Conservation (phyloP, 768 basidiomycete species). For the Boletus sp. region DNA sequence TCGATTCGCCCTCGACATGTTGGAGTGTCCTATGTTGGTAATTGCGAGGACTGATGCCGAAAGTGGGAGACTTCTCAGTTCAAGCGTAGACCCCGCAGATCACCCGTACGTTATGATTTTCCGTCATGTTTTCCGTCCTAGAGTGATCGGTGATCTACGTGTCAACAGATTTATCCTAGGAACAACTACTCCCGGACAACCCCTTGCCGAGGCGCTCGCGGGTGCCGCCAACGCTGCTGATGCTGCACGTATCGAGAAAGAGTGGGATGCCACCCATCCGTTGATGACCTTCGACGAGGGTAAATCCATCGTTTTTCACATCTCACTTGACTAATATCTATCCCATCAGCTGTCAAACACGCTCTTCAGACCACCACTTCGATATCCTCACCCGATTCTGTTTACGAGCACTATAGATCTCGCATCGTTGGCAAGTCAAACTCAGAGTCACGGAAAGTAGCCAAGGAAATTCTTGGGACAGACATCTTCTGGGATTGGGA, state of each 20-base stretch:
- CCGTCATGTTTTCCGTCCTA: slow-evolving; percentile 1
- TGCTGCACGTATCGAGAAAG: slow-evolving; percentile 68
- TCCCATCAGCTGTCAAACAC: slow-evolving; percentile 21
- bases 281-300: slow-evolving; percentile 87
- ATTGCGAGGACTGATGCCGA: slow-evolving; percentile 94
- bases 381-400: slow-evolving; percentile 37
- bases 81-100: slow-evolving; percentile 78
- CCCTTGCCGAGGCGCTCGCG: slow-evolving; percentile 69
- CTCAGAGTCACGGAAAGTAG: slow-evolving; percentile 65
- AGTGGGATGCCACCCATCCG: slow-evolving; percentile 68
- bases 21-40: slow-evolving; percentile 83
- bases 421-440: slow-evolving; percentile 68
- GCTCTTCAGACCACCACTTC: slow-evolving; percentile 20
- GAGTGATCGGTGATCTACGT: slow-evolving; percentile 8
- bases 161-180: slow-evolving; percentile 60
- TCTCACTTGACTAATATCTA: background rate
- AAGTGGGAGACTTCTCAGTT: slow-evolving; percentile 79
- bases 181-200: slow-evolving; percentile 45
- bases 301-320: slow-evolving; percentile 51
- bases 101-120: slow-evolving; percentile 47
- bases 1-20: slow-evolving; percentile 87
- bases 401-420: slow-evolving; percentile 56
- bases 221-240: slow-evolving; percentile 66
- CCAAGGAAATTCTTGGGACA: slow-evolving; percentile 62
- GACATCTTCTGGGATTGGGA: slow-evolving; percentile 90